Evolutionary conservation across 305 asterid species (phyloP).

Genomic region (Andrographis paniculata): DNA sequence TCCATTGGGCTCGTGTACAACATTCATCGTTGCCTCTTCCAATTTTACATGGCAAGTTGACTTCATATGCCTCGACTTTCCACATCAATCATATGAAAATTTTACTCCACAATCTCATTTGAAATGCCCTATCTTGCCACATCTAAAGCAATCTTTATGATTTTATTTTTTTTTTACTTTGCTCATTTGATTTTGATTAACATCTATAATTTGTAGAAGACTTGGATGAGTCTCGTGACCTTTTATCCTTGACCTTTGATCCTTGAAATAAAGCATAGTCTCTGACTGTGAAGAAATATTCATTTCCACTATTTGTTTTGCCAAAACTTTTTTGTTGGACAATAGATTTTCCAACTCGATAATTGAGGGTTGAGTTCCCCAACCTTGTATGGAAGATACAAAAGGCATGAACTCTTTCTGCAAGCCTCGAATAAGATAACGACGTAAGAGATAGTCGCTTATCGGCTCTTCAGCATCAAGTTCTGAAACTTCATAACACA

Average conservation of each 20-base stretch:
- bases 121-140: slow-evolving; percentile 9
- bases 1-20: background rate
- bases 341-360: slow-evolving; percentile 1
- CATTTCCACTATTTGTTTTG: background rate
- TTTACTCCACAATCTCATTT: slow-evolving; percentile 1
- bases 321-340: background rate
- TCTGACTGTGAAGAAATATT: background rate
- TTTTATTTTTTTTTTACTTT: background rate
- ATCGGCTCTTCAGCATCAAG: slow-evolving; percentile 1
- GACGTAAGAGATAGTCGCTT: slow-evolving; percentile 11
- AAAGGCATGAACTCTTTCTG: slow-evolving; percentile 12
- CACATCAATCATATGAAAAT: slow-evolving; percentile 8
- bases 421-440: slow-evolving; percentile 17
- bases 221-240: background rate
- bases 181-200: background rate
- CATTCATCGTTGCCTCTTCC: background rate
- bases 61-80: slow-evolving; percentile 10
- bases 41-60: slow-evolving; percentile 15
- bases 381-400: slow-evolving; percentile 9
- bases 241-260: no score
- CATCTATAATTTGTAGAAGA: background rate
- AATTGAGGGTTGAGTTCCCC: slow-evolving; percentile 1
- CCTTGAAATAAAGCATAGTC: background rate
- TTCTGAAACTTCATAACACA: no score
- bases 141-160: background rate